Conservation (phyloP, 2,329 filamentous ascomycete genomes). For the Pseudocercospora eumusae region DNA sequence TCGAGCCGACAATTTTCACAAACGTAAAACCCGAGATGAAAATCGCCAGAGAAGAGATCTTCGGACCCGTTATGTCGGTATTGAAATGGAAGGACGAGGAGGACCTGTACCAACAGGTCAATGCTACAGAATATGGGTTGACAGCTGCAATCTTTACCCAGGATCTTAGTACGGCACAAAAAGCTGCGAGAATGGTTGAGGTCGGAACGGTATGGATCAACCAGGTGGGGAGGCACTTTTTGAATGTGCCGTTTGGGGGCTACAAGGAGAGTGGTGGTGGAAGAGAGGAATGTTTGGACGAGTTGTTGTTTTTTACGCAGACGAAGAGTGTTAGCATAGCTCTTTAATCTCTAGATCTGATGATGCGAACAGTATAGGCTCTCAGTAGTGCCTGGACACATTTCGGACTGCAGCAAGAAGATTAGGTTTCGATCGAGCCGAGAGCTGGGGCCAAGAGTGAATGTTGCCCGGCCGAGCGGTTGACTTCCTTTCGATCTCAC, state of each 20-base stretch:
- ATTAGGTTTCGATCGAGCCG: too few relatives aligned
- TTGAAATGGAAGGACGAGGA: slow-evolving; percentile 27
- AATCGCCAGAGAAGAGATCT: slow-evolving; percentile 62
- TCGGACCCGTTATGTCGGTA: slow-evolving; percentile 51
- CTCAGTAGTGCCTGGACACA: not conserved
- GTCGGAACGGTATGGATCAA: slow-evolving; percentile 27
- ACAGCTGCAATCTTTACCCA: slow-evolving; percentile 25
- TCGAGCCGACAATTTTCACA: slow-evolving; percentile 24
- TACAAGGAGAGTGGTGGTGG: slow-evolving; percentile 26
- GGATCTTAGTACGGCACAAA: slow-evolving; percentile 21
- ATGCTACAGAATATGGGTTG: slow-evolving; percentile 27
- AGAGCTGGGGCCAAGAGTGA: too few relatives aligned
- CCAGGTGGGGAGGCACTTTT: slow-evolving; percentile 24
- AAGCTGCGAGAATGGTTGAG: slow-evolving; percentile 22
- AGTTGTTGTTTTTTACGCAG: slow-evolving; percentile 25
- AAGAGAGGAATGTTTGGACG: slow-evolving; percentile 26
- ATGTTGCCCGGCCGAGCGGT: too few relatives aligned
- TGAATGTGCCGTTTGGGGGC: slow-evolving; percentile 28
- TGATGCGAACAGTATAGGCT: not conserved
- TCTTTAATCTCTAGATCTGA: not conserved
- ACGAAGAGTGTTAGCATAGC: slow-evolving; percentile 25
- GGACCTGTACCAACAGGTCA: slow-evolving; percentile 22
- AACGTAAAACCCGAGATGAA: slow-evolving; percentile 58
- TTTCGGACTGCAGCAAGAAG: too few relatives aligned
- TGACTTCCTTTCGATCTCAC: too few relatives aligned